These are phyloP conservation scores for Kuraishia ogatae DNA, from an alignment of 805 yeast genomes.

Conservation along the genomic window DNA sequence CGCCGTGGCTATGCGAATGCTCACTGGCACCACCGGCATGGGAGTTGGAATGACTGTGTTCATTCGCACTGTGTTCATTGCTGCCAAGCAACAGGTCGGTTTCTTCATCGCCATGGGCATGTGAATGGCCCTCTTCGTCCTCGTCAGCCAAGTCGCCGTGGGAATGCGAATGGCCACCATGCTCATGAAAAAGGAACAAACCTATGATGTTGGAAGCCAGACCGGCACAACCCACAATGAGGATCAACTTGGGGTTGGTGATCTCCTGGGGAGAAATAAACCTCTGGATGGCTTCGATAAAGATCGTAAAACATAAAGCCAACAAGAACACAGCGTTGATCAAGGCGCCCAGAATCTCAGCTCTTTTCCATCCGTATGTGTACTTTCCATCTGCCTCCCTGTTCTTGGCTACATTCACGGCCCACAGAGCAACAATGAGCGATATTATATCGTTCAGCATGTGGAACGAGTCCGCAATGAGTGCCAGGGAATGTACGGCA, in stretches of 20 bases:
- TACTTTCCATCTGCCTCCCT: conserved; percentile 78
- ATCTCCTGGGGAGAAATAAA: conserved; percentile 73
- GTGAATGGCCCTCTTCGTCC: conserved; percentile 24
- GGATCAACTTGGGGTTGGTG: conserved; percentile 72
- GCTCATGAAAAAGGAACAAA: conserved; percentile 81
- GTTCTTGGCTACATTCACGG: conserved; percentile 81
- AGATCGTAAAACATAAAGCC: conserved; percentile 87
- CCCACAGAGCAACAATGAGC: conserved; percentile 88
- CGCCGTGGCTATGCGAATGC: conserved; percentile 9
- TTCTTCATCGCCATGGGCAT: conserved; percentile 14
- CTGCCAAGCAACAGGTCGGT: conserved; percentile 4
- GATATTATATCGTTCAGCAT: conserved; percentile 95
- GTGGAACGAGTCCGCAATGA: conserved; percentile 94
- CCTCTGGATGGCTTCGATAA: conserved; percentile 89
- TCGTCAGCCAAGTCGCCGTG: conserved; percentile 26
- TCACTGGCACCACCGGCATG: background rate
- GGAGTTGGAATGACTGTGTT: conserved; percentile 10
- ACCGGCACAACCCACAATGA: conserved; percentile 80
- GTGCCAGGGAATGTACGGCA: conserved; percentile 87
- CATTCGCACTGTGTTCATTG: background rate
- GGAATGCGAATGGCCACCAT: conserved; percentile 48
- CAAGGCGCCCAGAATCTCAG: conserved; percentile 92
- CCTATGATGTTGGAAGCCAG: conserved; percentile 78
- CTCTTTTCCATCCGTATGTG: conserved; percentile 97
- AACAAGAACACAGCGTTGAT: conserved; percentile 88